Percentiles rank a stretch among this genome's conserved stretches.
Evolutionary conservation across 495 filamentous ascomycete species (phyloP).

Genomic region (Lophiostoma macrostomum): DNA sequence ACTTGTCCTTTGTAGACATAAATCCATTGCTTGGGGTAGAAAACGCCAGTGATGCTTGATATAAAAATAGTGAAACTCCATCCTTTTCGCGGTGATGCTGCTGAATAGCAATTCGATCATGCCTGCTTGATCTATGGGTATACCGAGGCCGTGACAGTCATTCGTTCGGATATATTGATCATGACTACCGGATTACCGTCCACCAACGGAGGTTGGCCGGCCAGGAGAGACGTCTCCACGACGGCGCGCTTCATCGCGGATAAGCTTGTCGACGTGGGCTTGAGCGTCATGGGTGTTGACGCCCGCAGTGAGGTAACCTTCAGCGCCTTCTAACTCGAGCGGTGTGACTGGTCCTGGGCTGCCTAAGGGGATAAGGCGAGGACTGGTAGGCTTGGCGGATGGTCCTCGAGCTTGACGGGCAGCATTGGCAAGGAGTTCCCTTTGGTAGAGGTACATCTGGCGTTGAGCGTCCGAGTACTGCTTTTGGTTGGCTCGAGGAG

Average conservation of each 20-base stretch:
- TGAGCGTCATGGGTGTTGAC: conserved; percentile 19
- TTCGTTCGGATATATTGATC: neutral
- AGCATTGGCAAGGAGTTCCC: conserved; percentile 34
- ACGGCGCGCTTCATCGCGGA: conserved; percentile 37
- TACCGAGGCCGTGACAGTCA: neutral
- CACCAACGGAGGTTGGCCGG: conserved; percentile 25
- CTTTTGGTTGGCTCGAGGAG: conserved; percentile 34
- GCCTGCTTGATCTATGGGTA: neutral
- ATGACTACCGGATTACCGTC: conserved; percentile 22
- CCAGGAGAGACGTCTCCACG: conserved; percentile 52
- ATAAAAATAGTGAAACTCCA: neutral
- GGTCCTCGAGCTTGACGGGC: conserved; percentile 6
- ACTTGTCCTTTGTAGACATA: conserved; percentile 26
- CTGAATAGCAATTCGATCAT: conserved; percentile 11
- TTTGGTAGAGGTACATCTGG: conserved; percentile 41
- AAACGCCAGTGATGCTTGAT: conserved; percentile 24
- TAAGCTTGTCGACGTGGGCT: conserved; percentile 38
- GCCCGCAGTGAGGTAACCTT: conserved; percentile 38
- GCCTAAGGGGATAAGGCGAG: conserved; percentile 38
- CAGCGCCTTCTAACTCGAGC: conserved; percentile 38
- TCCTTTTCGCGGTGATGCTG: neutral
- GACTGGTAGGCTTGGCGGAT: conserved; percentile 35
- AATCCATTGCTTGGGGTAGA: conserved; percentile 13
- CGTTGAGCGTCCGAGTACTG: conserved; percentile 42
- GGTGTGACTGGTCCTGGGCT: conserved; percentile 45